Conservation (phyloP, 345 rosid genomes). For the Nephelium lappaceum region DNA sequence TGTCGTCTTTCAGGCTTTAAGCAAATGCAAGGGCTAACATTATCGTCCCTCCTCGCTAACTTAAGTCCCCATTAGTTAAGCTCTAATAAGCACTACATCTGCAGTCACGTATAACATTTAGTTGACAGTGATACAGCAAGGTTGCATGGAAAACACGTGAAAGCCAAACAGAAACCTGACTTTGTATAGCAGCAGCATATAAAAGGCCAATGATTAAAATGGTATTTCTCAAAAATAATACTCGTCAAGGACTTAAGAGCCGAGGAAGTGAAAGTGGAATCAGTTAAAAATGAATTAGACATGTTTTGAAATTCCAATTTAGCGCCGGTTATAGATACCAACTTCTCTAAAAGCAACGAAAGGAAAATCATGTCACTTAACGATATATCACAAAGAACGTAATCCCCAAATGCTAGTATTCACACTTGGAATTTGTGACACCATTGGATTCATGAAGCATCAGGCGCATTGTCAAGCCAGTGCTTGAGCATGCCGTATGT, state of each 20-base stretch:
- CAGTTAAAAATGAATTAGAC: neutral
- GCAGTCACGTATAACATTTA: neutral
- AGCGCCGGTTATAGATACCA: neutral
- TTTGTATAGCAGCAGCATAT: neutral
- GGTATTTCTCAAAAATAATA: neutral
- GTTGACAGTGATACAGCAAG: neutral
- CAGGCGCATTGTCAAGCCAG: neutral
- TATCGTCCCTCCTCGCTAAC: neutral
- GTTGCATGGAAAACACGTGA: neutral
- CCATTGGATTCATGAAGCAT: conserved; percentile 1
- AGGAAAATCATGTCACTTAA: neutral
- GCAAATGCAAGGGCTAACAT: neutral
- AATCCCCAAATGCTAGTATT: neutral
- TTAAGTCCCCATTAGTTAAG: neutral
- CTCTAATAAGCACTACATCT: neutral
- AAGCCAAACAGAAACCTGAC: neutral
- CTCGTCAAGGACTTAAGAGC: neutral
- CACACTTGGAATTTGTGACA: neutral
- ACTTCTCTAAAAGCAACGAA: neutral
- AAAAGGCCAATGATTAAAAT: neutral
- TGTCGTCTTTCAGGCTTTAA: neutral
- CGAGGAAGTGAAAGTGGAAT: neutral
- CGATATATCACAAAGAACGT: neutral
- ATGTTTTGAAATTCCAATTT: conserved; percentile 1
- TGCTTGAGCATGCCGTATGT: neutral